These are phyloP conservation scores for Sporothrix variecibatus DNA, from an alignment of 2,329 filamentous ascomycete genomes.

Conservation along the genomic window DNA sequence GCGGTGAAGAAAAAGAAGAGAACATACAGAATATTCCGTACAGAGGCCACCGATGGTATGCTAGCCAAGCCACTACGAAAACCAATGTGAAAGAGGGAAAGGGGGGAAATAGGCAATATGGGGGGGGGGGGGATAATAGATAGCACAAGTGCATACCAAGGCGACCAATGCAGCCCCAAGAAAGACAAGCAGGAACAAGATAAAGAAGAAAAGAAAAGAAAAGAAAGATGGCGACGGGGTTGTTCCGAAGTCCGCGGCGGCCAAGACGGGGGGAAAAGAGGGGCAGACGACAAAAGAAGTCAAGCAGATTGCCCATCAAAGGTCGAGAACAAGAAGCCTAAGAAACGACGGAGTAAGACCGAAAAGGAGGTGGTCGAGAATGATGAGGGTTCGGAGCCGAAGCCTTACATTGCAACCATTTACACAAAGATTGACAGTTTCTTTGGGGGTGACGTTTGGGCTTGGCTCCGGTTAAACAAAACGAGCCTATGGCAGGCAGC, in stretches of 20 bases:
- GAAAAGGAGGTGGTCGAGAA: background rate
- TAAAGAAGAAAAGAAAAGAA: background rate
- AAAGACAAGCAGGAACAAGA: background rate
- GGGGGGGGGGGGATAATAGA: background rate
- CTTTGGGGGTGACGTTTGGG: background rate
- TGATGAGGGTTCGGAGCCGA: conserved; percentile 1
- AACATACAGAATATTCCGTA: background rate
- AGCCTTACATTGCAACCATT: background rate
- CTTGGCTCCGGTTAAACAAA: background rate
- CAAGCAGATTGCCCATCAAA: no score
- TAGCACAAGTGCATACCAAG: no score
- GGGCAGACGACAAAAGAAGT: background rate
- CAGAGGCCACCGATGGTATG: background rate
- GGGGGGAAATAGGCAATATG: background rate
- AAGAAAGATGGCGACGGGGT: background rate
- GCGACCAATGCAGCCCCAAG: no score
- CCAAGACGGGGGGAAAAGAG: background rate
- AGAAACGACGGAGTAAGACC: background rate
- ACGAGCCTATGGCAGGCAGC: background rate
- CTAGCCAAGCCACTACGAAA: conserved; percentile 2
- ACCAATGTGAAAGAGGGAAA: background rate
- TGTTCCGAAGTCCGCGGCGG: background rate
- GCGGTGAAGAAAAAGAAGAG: background rate
- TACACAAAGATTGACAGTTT: background rate
- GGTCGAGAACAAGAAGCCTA: background rate